Base-by-base conservation (phyloP, 2,329 filamentous ascomycete species). In the Colletotrichum tropicicola region DNA sequence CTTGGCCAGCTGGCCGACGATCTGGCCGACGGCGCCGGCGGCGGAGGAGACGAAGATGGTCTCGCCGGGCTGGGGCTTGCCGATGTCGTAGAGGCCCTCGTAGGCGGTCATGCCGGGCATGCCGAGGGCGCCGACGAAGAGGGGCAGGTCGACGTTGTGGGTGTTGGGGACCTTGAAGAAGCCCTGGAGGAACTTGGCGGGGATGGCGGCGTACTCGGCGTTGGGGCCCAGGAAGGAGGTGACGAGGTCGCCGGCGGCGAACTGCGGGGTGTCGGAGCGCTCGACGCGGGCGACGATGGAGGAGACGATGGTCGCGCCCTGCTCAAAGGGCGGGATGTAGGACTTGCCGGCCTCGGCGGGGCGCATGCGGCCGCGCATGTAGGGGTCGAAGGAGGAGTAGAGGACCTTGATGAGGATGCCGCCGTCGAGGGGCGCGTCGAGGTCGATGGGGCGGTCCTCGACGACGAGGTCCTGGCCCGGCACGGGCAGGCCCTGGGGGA, bases 1-100 rank as follows among this genome's bases (percentile, higher is more conserved):
- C 85, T 95, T 95, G 66, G 92, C 92, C 45, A 97, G 79, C 79
- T 96, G 93, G 6, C 93, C 93, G 19, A 96, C 93, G 7, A 96
- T 76, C 77, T 94, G 91, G 4, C 93, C 93, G 3, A 97, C 93
- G 2, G 92, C 92, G 28, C 93, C 93, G 4, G 90, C 91, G 0
- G 93, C 93, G 3, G 92, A 90, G 62, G 89, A 92, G 70, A 97
- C 85, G 77, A 95, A 93, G 73, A 97, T 93, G 39, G 91, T 94
- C 70, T 93, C 89, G 1, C 89, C 90, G 63, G 82, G 77, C 72
- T 88, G 86, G 30, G 90, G 85, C 70, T 88, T 78, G 0, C 87
- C 90, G 6, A 93, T 84, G 48, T 91, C 84, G 66, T 88, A 75
- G 69, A 93, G 82, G 6, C 90, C 89, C 61, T 91, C 90, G 75